Percentiles rank a stretch among this genome's conserved stretches.
phyloP scores from a whole-genome alignment of 345 rosid genomes.

The Passiflora organensis region DNA sequence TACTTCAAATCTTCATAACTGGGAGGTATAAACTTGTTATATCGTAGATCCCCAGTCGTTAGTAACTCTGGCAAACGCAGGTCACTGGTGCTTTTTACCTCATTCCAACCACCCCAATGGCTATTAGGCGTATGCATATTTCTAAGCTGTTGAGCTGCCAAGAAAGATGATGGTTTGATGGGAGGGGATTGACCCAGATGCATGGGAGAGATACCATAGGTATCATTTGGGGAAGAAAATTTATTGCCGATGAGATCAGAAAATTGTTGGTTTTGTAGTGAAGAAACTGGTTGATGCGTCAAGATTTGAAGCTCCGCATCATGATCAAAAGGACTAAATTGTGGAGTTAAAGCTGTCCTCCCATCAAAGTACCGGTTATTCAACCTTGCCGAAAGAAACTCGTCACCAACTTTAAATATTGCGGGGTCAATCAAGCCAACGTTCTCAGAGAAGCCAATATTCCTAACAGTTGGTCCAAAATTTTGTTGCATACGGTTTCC shows the following conservation, averaged over 20 bases:
- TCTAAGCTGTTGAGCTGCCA: constrained; percentile 28
- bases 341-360: constrained; percentile 22
- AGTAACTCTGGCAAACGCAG: constrained; percentile 28
- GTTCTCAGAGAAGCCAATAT: constrained; percentile 22
- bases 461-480: constrained; percentile 21
- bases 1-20: constrained; percentile 36
- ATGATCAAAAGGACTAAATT: constrained; percentile 23
- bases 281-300: constrained; percentile 34
- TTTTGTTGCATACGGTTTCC: constrained; percentile 30
- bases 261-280: constrained; percentile 29
- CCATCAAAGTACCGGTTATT: constrained; percentile 29
- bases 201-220: constrained; percentile 24
- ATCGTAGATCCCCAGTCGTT: constrained; percentile 29
- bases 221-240: constrained; percentile 30
- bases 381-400: constrained; percentile 21
- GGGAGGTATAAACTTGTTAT: constrained; percentile 25
- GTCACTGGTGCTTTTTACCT: constrained; percentile 22
- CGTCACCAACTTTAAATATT: constrained; percentile 36
- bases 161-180: constrained; percentile 20
- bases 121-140: constrained; percentile 29
- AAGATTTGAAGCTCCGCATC: constrained; percentile 31
- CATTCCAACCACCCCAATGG: constrained; percentile 45
- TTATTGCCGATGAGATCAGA: constrained; percentile 22
- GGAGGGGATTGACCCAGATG: constrained; percentile 26
- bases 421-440: constrained; percentile 48